A percentile compares a stretch with the other conserved stretches of the same genome.
Conservation (phyloP, 441 rosid genomes). For the Adansonia rubrostipa region DNA sequence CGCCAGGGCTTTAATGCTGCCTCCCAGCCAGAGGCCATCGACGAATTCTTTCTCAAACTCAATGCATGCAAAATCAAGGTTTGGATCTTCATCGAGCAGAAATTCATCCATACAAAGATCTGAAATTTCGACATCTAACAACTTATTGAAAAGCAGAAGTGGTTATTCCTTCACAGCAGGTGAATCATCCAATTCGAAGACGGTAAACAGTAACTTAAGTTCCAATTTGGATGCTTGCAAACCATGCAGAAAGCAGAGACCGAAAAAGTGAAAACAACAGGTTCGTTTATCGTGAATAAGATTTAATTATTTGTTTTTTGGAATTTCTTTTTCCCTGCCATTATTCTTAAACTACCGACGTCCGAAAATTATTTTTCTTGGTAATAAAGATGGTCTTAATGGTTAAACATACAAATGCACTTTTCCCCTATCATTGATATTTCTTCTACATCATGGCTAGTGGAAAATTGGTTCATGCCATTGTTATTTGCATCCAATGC, state of each 20-base stretch:
- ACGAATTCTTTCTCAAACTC: conserved; percentile 43
- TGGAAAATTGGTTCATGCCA: not conserved
- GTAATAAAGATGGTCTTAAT: not conserved
- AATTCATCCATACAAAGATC: conserved; percentile 51
- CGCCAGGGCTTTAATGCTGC: conserved; percentile 92
- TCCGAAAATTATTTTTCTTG: not conserved
- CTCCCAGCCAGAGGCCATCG: conserved; percentile 67
- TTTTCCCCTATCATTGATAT: not conserved
- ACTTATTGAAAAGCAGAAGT: conserved; percentile 68
- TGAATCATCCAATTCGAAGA: conserved; percentile 58
- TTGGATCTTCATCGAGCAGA: conserved; percentile 69
- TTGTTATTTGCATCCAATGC: too few species aligned
- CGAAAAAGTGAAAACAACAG: conserved; percentile 90
- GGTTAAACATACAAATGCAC: not conserved
- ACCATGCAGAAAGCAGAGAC: conserved; percentile 90
- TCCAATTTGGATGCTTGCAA: conserved; percentile 93
- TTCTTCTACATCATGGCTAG: not conserved
- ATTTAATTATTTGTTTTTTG: not conserved
- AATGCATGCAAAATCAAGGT: conserved; percentile 51
- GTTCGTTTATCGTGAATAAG: conserved; percentile 31
- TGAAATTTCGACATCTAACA: conserved; percentile 66
- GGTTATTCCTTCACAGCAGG: conserved; percentile 53
- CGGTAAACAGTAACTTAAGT: conserved; percentile 88
- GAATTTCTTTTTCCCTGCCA: not conserved
- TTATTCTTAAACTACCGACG: not conserved